Base-by-base conservation (phyloP, 2,329 filamentous ascomycete species). In the Fusarium napiforme region DNA sequence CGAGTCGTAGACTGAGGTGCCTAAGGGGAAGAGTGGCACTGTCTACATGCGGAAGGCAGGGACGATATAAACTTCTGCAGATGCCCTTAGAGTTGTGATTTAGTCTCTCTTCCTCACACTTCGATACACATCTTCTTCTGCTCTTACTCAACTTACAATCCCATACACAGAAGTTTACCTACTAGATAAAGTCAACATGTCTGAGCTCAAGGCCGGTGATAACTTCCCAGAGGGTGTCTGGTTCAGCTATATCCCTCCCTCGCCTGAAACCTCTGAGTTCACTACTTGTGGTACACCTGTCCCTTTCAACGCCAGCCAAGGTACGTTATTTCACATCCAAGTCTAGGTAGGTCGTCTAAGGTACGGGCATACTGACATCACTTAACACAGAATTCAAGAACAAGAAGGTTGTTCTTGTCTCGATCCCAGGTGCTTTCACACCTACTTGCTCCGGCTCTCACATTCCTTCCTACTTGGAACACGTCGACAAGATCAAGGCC, bases 161-260 rank as follows among this genome's bases (percentile, higher is more conserved):
- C 56, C 55, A 43, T 43, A 66, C 34, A 50, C 34, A 49, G 23
- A 32, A 53, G 16, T 36, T 18, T 36, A 59, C 28, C 37, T 46
- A 57, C 39, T 47, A 55, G 62, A 52, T 47, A 60, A 60, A 65
- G 49, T 43, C 46, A 78, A 71, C 58, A 88, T 89, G 87, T 79
- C 92, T 85, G 88, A 88, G 82, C 89, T 96, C 83, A 91, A 95
- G 83, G 88, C 89, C 81, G 95, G 95, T 81, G 94, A 97, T 83
- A 86, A 87, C 82, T 96, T 98, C 88, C 95, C 95, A 77, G 86
- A 91, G 77, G 92, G 89, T 78, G 92, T 97, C 71, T 87, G 87
- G 83, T 98, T 98, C 88, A 92, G 90, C 79, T 96, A 95, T 88
- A 89, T 96, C 76, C 92, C 93, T 70, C 94, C 93, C 83, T 88